Evolutionary conservation across 1,284 basidiomycete genomes (phyloP), one percentile per base, ranked within the genome.

Genomic region (Tausonia pullulans): DNA sequence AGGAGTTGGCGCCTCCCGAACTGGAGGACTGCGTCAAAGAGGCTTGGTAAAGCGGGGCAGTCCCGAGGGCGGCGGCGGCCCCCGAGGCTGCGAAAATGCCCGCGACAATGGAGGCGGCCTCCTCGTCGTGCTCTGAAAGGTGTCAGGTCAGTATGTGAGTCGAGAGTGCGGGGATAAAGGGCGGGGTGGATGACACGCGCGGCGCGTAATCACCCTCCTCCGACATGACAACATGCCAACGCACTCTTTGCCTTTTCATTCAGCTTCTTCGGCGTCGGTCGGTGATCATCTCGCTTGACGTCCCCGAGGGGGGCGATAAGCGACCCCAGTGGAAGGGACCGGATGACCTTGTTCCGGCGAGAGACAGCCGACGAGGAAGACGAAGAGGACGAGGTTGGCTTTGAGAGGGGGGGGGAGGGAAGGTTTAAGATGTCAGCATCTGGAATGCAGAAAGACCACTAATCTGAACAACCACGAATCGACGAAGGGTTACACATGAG

Each of bases 301-400:
- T 62, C 65, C 14, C 57, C 61, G 6, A 66, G 55, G 10, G 54
- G 54, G 41, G 43, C 54, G 40, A 41, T 16, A 4, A 6, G n/a
- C 0, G 60, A 62, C 11, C 65, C 65, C 4, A 66, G 51, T 2
- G 65, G 65, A 3, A 66, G 49, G 54, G 57, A 60, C 10, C 65
- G 56, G n/a, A 66, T 11, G 39, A 66, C 65, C 5, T 39, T 40
- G 39, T 66, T 61, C 4, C 44, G n/a, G 39, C 62, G 61, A 8
- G 65, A 27, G 27, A 27, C 27, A 27, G 27, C 27, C 27, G 27
- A 27, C 27, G 27, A 27, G 27, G 27, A 27, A 27, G 27, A 27
- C 27, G 27, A 27, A 27, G 27, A 27, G 27, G 27, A 27, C 27
- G 27, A 27, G 27, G 27, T 27, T 27, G 27, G 27, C 27, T 27